Evolutionary conservation across 148 eudicot species (phyloP).

Genomic region (Suaeda aralocaspica): DNA sequence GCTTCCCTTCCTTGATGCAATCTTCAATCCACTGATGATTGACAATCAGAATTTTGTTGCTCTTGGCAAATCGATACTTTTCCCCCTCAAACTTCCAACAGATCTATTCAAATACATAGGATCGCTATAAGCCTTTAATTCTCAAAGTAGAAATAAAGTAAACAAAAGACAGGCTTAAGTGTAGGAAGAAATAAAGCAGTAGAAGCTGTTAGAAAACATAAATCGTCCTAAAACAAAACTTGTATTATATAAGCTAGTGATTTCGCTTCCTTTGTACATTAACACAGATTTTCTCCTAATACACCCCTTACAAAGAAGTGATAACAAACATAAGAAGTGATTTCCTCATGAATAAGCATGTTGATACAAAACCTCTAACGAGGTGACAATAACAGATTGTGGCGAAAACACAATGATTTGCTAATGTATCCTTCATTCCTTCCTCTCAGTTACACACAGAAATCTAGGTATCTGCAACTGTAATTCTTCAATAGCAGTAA

Average conservation of each 20-base stretch:
- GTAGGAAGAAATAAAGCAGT: neutral
- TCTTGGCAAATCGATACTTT: slow-evolving; percentile 67
- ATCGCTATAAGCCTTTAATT: neutral
- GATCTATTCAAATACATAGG: slow-evolving; percentile 38
- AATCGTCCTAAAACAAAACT: neutral
- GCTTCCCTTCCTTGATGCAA: slow-evolving; percentile 60
- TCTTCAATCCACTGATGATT: slow-evolving; percentile 94
- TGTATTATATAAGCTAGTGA: neutral
- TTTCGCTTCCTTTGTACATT: neutral
- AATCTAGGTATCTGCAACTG: neutral
- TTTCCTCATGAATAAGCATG: too few species aligned
- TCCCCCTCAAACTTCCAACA: slow-evolving; percentile 82
- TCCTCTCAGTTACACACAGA: neutral
- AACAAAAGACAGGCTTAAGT: neutral
- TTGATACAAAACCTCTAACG: too few species aligned
- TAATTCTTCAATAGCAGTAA: neutral
- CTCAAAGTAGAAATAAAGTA: neutral
- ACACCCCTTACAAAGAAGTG: too few species aligned
- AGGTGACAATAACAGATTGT: too few species aligned
- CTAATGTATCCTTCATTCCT: neutral
- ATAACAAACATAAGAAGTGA: too few species aligned
- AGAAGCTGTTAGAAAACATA: neutral
- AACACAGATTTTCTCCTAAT: slow-evolving; percentile 1
- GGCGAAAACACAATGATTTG: neutral
- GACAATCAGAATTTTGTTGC: slow-evolving; percentile 45